Conservation (phyloP, 2,329 filamentous ascomycete genomes). For the Hortaea werneckii region DNA sequence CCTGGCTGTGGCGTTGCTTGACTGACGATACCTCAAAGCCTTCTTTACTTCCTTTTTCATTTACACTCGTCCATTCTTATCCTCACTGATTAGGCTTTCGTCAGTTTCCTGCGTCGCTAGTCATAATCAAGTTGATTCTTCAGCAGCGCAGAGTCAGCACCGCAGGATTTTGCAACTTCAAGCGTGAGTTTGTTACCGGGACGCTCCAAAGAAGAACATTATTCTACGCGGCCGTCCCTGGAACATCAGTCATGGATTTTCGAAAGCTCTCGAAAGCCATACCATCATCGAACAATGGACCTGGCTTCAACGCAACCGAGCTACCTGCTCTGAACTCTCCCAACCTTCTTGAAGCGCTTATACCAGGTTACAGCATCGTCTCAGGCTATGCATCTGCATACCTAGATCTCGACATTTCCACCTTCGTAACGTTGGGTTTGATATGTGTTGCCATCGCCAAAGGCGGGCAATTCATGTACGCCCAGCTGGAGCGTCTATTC, state of each 20-base stretch:
- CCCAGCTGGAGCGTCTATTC: constrained; percentile 22
- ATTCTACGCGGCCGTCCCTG: too few species aligned
- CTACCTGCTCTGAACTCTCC: constrained; percentile 17
- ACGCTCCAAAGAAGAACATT: too few species aligned
- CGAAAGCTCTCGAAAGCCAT: constrained; percentile 14
- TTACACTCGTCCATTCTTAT: too few species aligned
- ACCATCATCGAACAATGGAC: constrained; percentile 2
- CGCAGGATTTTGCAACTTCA: too few species aligned
- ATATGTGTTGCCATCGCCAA: constrained; percentile 33
- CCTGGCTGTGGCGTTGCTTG: too few species aligned
- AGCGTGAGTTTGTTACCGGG: too few species aligned
- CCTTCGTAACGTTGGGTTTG: constrained; percentile 35
- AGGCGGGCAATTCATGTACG: constrained; percentile 28
- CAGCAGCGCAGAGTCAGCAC: too few species aligned
- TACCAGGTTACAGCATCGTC: constrained; percentile 41
- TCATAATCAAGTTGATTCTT: too few species aligned
- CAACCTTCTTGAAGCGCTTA: constrained; percentile 39
- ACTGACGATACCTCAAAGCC: too few species aligned
- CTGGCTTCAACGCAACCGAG: constrained; percentile 11
- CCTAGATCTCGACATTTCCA: constrained; percentile 39
- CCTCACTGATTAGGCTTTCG: too few species aligned
- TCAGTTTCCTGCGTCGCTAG: too few species aligned
- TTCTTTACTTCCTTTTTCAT: too few species aligned
- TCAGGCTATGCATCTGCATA: constrained; percentile 33
- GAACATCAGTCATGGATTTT: constrained; percentile 15